Percentiles rank a stretch among this genome's conserved stretches.
Conservation (phyloP, 306 rosid species). For the Macrotyloma uniflorum region DNA sequence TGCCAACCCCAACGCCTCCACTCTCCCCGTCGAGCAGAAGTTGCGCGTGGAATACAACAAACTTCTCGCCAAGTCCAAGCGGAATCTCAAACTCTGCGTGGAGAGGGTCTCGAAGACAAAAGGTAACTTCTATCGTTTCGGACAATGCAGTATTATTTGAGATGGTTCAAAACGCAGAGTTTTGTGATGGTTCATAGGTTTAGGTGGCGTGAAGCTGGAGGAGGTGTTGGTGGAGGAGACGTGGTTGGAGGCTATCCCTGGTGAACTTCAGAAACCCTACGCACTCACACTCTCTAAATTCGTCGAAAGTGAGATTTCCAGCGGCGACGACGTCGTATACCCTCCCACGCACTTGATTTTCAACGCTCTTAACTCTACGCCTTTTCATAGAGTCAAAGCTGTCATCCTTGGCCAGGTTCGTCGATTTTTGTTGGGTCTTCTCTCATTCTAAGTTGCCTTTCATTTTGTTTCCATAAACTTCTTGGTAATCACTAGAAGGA, state of each 20-base stretch:
- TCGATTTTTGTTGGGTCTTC: not conserved
- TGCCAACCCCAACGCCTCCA: not conserved
- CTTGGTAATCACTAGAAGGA: no score
- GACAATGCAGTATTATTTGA: not conserved
- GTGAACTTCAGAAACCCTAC: constrained; percentile 77
- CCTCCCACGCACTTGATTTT: constrained; percentile 90
- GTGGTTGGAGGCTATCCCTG: constrained; percentile 73
- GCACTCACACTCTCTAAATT: constrained; percentile 66
- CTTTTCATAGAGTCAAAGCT: constrained; percentile 73
- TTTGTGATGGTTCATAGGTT: constrained; percentile 17
- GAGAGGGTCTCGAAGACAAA: constrained; percentile 52
- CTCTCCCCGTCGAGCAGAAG: constrained; percentile 48
- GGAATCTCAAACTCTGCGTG: constrained; percentile 69
- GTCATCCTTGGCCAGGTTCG: constrained; percentile 83
- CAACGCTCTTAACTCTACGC: constrained; percentile 89
- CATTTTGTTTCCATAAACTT: not conserved
- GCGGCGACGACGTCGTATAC: constrained; percentile 50
- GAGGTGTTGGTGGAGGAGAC: constrained; percentile 79
- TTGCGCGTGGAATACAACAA: constrained; percentile 67
- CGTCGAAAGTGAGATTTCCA: constrained; percentile 59
- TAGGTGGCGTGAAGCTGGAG: constrained; percentile 52
- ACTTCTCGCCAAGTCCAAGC: constrained; percentile 64
- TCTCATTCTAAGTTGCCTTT: not conserved
- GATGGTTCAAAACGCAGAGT: not conserved
- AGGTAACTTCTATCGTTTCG: constrained; percentile 27